Evolutionary conservation across 768 basidiomycete species (phyloP), one percentile per base, ranked within the genome.

Genomic region (Russula sp.): DNA sequence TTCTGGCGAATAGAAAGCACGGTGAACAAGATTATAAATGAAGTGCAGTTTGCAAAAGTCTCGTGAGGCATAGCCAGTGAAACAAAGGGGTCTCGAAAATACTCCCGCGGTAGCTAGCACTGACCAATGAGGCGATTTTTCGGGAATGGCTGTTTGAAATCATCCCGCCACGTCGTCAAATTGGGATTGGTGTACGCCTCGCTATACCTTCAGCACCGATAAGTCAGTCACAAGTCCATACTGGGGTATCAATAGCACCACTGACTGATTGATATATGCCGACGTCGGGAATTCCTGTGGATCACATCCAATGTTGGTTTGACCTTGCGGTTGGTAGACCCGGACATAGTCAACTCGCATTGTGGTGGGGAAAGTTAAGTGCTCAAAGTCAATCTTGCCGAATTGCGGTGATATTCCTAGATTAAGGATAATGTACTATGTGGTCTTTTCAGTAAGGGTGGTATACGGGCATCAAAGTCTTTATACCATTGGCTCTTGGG

Each of bases 311-410:
- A 83, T 74, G 64, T 84, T 84, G 65, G 76, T 73, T 10, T 70
- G 66, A 59, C 74, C 71, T 55, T 76, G 71, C 29, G 75, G 74
- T 66, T 87, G 87, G 67, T 87, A 88, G 13, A 96, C 88, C 1
- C 93, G 82, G 59, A 95, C 83, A 61, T 84, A 95, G 69, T 96
- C 93, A 53, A 94, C 75, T 58, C 75, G 75, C 87, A 94, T 86
- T 18, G 72, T 75, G n/a, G 85, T 73, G 5, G 73, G 73, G 70
- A 84, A 85, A 25, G 69, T 72, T 22, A 87, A 70, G 59, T 84
- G 73, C 1, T 70, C 74, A 48, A 81, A 74, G 62, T 87, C 83
- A 64, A 86, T 79, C 7, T 68, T 65, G 49, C 83, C 85, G 68
- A 87, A 87, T 68, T 80, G 79, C 25, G 75, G 73, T 5, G 82